Evolutionary conservation across 352 stramenopile species (phyloP), one percentile per base, ranked within the genome.

Genomic region (Phytophthora quininea): DNA sequence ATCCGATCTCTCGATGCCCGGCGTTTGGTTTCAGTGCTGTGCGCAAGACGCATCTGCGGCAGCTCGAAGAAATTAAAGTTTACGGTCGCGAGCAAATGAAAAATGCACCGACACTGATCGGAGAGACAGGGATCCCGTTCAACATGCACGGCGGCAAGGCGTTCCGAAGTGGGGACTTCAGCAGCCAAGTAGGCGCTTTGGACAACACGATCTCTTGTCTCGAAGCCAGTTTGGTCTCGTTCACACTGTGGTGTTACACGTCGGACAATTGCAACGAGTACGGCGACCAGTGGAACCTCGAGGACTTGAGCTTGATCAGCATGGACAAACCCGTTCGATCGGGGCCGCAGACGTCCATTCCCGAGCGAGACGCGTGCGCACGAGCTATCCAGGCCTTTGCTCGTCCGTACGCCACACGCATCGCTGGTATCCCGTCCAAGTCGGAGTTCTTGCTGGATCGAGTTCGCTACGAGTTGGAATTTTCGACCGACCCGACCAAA

Each of bases 161-260:
- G 3, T 90, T 80, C 66, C 57, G 56, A 43, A 84, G 14, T 6
- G 77, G 77, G 2, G 65, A 91, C 62, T 91, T 82, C 57, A 64
- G 63, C 33, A 47, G 65, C 19, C 81, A 90, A 35, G 37, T 82
- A 31, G 67, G 67, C 12, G 84, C 84, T n/a, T 46, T 94, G 50
- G 81, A 94, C 76, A 73, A 86, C 62, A 93, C 84, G 1, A 73
- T 94, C 48, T 74, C 74, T 33, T 84, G 73, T 38, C 62, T 95
- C 2, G 88, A 95, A 54, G 71, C 69, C 31, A 86, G 75, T 50
- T 52, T 92, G 63, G 61, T 93, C 40, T 90, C 76, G 49, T 98
- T 93, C 67, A 97, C 90, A 42, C 65, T 97, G 15, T 98, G 91
- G 92, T 96, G 86, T 56, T 98, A 98, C 78, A 82, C 87, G 33